A percentile compares a stretch with the other conserved stretches of the same genome.
phyloP scores from a whole-genome alignment of 192 early-diverging fungal genomes.

The Backusella tarrabulga region DNA sequence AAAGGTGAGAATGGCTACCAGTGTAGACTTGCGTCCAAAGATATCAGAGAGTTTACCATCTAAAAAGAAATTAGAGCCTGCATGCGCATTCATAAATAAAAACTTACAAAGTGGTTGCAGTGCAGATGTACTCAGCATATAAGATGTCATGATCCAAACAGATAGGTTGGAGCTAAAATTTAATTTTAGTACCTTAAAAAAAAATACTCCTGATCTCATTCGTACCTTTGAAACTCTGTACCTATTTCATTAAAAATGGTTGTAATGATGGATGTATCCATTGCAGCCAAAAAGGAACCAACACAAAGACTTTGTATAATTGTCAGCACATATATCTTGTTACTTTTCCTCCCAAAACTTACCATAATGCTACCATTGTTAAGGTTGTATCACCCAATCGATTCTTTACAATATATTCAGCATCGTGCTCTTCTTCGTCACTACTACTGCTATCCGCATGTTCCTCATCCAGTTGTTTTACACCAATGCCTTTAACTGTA shows the following conservation, averaged over 20 bases:
- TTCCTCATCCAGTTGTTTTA: not conserved
- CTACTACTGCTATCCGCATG: not conserved
- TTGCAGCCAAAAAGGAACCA: slow-evolving; percentile 24
- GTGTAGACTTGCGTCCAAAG: slow-evolving; percentile 67
- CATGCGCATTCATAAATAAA: not conserved
- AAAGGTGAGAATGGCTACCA: slow-evolving; percentile 70
- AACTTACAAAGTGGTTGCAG: slow-evolving; percentile 33
- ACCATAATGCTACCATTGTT: slow-evolving; percentile 4
- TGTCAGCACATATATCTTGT: too few relatives aligned
- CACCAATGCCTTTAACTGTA: not conserved
- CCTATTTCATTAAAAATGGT: slow-evolving; percentile 34
- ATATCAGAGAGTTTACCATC: slow-evolving; percentile 88
- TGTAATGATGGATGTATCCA: slow-evolving; percentile 32
- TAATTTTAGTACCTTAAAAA: not conserved
- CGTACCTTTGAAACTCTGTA: slow-evolving; percentile 32
- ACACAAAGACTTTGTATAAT: slow-evolving; percentile 17
- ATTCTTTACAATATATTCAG: slow-evolving; percentile 2
- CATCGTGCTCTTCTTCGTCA: not conserved
- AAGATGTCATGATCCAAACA: slow-evolving; percentile 31
- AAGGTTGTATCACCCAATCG: not conserved
- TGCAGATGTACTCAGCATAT: slow-evolving; percentile 30
- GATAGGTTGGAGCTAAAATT: slow-evolving; percentile 24
- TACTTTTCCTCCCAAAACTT: not conserved
- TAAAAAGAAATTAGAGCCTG: not conserved
- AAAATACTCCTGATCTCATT: not conserved